Percentiles rank a stretch among this genome's conserved stretches.
These are phyloP conservation scores for Picochlorum sp. DNA, from an alignment of 139 green algal genomes.

Conservation along the genomic window DNA sequence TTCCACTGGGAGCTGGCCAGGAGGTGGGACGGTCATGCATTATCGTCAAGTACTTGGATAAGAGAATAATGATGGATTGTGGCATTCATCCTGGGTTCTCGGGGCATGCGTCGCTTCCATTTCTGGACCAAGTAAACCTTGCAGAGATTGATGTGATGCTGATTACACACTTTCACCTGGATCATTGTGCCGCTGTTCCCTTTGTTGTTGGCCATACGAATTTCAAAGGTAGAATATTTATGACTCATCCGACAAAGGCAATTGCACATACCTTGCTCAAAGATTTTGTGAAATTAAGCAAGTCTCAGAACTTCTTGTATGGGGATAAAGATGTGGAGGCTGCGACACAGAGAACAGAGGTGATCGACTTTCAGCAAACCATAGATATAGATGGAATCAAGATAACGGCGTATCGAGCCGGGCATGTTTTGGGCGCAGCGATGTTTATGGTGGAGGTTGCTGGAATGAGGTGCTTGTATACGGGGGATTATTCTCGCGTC, in stretches of 20 bases:
- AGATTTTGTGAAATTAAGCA: slow-evolving; percentile 72
- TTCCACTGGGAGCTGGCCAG: slow-evolving; percentile 84
- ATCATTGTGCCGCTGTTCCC: slow-evolving; percentile 93
- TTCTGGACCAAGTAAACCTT: slow-evolving; percentile 83
- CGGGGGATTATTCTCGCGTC: slow-evolving; percentile 79
- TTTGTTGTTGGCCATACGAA: slow-evolving; percentile 79
- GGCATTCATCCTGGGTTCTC: slow-evolving; percentile 90
- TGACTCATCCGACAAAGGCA: slow-evolving; percentile 98
- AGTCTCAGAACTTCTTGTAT: slow-evolving; percentile 55
- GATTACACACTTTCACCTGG: slow-evolving; percentile 97
- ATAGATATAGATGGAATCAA: slow-evolving; percentile 71
- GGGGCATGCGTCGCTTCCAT: slow-evolving; percentile 76
- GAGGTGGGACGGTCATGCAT: slow-evolving; percentile 95
- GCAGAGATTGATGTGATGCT: slow-evolving; percentile 78
- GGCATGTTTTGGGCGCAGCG: slow-evolving; percentile 94
- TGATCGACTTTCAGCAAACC: slow-evolving; percentile 95
- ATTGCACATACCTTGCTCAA: slow-evolving; percentile 88
- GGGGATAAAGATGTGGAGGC: slow-evolving; percentile 73
- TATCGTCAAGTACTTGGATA: slow-evolving; percentile 77
- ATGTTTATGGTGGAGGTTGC: slow-evolving; percentile 98
- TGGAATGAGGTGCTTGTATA: slow-evolving; percentile 90
- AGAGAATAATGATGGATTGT: slow-evolving; percentile 90
- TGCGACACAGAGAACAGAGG: slow-evolving; percentile 79
- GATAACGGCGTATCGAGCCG: slow-evolving; percentile 81
- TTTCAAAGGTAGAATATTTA: slow-evolving; percentile 90